These are phyloP conservation scores for Isoetes engelmannii DNA, from an alignment of 83 land plant genomes.

Conservation along the genomic window DNA sequence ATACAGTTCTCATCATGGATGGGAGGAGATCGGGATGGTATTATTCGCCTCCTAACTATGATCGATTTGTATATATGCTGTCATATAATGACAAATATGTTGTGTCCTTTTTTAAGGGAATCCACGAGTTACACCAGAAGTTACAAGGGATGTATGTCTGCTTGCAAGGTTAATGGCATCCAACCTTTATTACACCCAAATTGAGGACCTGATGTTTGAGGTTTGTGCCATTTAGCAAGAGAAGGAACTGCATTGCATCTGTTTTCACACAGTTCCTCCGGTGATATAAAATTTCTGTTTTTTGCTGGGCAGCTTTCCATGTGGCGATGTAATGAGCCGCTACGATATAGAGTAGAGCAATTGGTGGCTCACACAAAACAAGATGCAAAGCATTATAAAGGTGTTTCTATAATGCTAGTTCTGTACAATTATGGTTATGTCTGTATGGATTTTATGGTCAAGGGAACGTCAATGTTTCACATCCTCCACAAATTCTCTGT, in stretches of 20 bases:
- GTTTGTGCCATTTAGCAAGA: conserved; percentile 22
- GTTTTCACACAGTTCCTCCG: neutral
- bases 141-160: conserved; percentile 91
- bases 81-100: neutral
- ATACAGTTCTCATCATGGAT: conserved; percentile 99
- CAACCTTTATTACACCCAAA: conserved; percentile 76
- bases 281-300: neutral
- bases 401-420: conserved; percentile 21
- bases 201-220: conserved; percentile 97
- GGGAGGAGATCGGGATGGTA: conserved; percentile 99
- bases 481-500: no score
- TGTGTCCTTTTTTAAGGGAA: conserved; percentile 48
- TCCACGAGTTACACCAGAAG: conserved; percentile 89
- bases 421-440: neutral
- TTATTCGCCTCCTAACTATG: neutral
- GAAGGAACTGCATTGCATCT: neutral
- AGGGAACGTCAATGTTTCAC: no score
- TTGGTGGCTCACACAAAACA: conserved; percentile 53
- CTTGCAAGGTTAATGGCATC: conserved; percentile 94
- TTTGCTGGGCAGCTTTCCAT: conserved; percentile 59
- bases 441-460: neutral
- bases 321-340: conserved; percentile 92
- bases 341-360: conserved; percentile 51
- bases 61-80: neutral
- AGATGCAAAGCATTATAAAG: conserved; percentile 78